These are phyloP conservation scores for Iris pallida DNA, from an alignment of 116 monocot species.

Conservation along the genomic window DNA sequence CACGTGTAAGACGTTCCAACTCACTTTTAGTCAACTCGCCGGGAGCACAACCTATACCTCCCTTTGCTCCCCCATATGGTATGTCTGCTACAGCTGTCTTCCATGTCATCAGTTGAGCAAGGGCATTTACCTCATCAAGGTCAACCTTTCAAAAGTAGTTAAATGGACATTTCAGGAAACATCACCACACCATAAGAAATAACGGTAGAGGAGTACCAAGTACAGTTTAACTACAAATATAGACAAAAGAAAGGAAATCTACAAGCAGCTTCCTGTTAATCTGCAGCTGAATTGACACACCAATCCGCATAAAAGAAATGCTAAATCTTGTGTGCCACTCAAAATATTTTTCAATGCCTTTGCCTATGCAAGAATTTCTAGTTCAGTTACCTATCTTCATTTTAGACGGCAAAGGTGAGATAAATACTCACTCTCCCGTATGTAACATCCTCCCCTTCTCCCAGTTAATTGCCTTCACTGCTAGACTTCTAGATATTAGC, in stretches of 20 bases:
- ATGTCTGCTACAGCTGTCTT: conserved; percentile 86
- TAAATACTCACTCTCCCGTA: too few relatives aligned
- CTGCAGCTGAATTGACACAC: too few relatives aligned
- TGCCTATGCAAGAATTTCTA: too few relatives aligned
- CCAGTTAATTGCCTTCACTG: too few relatives aligned
- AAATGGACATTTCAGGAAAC: background rate
- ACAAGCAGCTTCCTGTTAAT: too few relatives aligned
- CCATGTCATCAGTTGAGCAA: conserved; percentile 97
- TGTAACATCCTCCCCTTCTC: too few relatives aligned
- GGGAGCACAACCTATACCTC: conserved; percentile 84
- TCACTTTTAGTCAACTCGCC: conserved; percentile 61
- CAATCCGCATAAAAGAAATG: too few relatives aligned
- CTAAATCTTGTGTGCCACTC: too few relatives aligned
- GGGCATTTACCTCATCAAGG: conserved; percentile 84
- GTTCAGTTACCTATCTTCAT: too few relatives aligned
- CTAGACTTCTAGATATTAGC: too few relatives aligned
- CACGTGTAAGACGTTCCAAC: conserved; percentile 86
- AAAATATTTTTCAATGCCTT: too few relatives aligned
- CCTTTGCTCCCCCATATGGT: conserved; percentile 96
- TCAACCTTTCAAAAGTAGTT: conserved; percentile 53
- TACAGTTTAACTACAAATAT: background rate
- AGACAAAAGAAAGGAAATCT: background rate
- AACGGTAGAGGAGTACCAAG: background rate
- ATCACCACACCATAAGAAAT: background rate
- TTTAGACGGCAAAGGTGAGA: too few relatives aligned